Evolutionary conservation across 441 rosid species (phyloP).

Genomic region (Gossypium lobatum): DNA sequence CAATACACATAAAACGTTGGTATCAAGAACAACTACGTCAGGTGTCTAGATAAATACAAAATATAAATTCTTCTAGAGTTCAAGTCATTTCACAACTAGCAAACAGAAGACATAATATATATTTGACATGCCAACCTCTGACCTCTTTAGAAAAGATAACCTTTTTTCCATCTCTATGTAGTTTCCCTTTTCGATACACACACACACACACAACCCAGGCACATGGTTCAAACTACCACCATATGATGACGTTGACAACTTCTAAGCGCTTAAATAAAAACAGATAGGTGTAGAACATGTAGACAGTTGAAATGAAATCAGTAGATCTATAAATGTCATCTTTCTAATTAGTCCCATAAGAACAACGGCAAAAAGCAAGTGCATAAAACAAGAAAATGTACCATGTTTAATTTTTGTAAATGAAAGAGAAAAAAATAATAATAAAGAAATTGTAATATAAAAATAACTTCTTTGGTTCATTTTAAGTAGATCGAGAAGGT

Average conservation of each 20-base stretch:
- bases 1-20: not conserved
- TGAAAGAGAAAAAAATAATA: not conserved
- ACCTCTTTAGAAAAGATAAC: not conserved
- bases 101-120: not conserved
- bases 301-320: not conserved
- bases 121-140: not conserved
- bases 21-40: not conserved
- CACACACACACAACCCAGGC: not conserved
- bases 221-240: not conserved
- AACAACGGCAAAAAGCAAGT: not conserved
- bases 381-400: not conserved
- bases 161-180: not conserved
- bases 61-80: not conserved
- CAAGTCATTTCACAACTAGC: not conserved
- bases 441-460: not conserved
- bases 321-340: not conserved
- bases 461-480: not conserved
- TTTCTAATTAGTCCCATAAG: not conserved
- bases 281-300: not conserved
- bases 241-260: not conserved
- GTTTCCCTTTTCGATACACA: not conserved
- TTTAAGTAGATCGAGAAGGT: not conserved
- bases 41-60: not conserved
- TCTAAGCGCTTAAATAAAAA: not conserved
- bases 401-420: not conserved